phyloP scores from a whole-genome alignment of 2,329 filamentous ascomycete species.

The Stachybotrys chartarum region DNA sequence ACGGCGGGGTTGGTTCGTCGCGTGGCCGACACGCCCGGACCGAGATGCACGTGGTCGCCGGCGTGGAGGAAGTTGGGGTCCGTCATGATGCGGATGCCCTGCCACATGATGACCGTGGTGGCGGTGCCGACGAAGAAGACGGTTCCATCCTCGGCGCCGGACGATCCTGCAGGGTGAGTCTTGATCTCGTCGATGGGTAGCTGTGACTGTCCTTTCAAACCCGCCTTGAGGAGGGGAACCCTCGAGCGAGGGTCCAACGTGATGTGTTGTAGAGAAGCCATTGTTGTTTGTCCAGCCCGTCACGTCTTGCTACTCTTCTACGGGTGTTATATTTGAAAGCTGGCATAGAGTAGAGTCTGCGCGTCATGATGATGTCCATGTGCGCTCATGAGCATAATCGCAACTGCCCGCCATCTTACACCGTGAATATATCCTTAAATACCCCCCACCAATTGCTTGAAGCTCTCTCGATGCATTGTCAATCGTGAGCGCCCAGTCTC shows the following conservation, averaged over 20 bases:
- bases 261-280: neutral
- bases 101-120: slow-evolving; percentile 48
- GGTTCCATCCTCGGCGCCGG: slow-evolving; percentile 17
- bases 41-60: slow-evolving; percentile 60
- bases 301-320: too few relatives aligned
- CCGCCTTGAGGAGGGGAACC: neutral
- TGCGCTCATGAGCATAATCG: neutral
- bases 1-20: slow-evolving; percentile 53
- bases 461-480: too few relatives aligned
- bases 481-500: too few relatives aligned
- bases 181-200: slow-evolving; percentile 1
- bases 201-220: neutral
- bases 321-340: too few relatives aligned
- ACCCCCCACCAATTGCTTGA: too few relatives aligned
- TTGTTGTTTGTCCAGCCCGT: too few relatives aligned
- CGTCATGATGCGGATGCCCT: slow-evolving; percentile 45
- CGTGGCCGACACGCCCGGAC: slow-evolving; percentile 50
- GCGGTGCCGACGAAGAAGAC: slow-evolving; percentile 50
- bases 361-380: neutral
- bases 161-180: slow-evolving; percentile 7
- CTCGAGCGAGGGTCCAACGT: neutral
- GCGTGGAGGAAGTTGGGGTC: slow-evolving; percentile 60
- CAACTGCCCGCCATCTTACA: neutral
- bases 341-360: neutral
- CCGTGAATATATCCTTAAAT: too few relatives aligned